These are phyloP conservation scores for Vanrija sp. DNA, from an alignment of 1,284 basidiomycete species.

Conservation along the genomic window DNA sequence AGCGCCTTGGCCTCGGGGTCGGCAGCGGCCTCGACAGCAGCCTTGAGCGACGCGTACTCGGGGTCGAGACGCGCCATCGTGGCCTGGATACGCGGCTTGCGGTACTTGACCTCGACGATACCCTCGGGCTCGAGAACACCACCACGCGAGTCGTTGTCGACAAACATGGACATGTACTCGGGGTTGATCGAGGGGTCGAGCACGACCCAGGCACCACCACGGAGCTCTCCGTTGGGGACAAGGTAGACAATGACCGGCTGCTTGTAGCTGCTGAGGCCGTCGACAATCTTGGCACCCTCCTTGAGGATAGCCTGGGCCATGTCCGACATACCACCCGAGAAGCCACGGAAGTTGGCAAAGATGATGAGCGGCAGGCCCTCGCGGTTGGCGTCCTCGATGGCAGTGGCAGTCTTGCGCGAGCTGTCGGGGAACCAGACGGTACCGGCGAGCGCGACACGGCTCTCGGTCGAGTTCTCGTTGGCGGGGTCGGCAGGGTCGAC, in stretches of 20 bases:
- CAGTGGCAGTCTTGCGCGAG: conserved; percentile 99
- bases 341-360: conserved; percentile 99
- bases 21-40: conserved; percentile 65
- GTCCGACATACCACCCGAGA: conserved; percentile 77
- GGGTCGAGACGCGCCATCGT: conserved; percentile 93
- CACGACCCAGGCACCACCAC: conserved; percentile 99
- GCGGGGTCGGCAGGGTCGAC: conserved; percentile 98
- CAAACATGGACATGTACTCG: conserved; percentile 99
- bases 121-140: conserved; percentile 98
- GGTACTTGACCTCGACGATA: conserved; percentile 79
- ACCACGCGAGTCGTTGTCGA: conserved; percentile 89
- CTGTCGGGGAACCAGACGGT: conserved; percentile 99
- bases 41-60: conserved; percentile 76
- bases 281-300: conserved; percentile 95
- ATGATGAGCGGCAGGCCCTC: conserved; percentile 96
- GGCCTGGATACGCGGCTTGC: conserved; percentile 80
- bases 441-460: conserved; percentile 97
- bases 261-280: conserved; percentile 93
- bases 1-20: conserved; percentile 68
- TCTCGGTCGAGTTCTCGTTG: conserved; percentile 94
- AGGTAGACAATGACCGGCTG: conserved; percentile 99
- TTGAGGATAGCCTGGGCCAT: conserved; percentile 86
- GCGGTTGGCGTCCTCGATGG: conserved; percentile 97
- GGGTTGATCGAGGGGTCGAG: conserved; percentile 95
- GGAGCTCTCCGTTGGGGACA: conserved; percentile 95